A percentile compares a stretch with the other conserved stretches of the same genome.
Conservation (phyloP, 805 yeast species). For the Zygosaccharomyces lentus region DNA sequence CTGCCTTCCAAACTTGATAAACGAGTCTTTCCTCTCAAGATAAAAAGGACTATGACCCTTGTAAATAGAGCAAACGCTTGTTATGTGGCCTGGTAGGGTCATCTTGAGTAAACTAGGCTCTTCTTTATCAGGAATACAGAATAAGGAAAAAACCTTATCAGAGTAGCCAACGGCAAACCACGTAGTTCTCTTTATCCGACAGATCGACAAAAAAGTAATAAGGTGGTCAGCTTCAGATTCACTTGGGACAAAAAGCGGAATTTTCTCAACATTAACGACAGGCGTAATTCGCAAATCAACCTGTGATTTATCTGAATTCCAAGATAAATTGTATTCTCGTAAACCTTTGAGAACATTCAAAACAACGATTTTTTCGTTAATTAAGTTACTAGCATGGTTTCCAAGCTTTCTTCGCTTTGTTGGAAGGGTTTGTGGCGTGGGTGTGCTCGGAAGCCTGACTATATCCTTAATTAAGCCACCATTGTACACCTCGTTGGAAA, state of each 20-base stretch:
- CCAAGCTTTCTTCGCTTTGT: not conserved
- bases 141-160: slow-evolving; percentile 4
- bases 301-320: not conserved
- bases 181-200: not conserved
- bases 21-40: not conserved
- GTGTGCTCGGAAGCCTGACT: not conserved
- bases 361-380: slow-evolving; percentile 4
- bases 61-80: slow-evolving; percentile 3
- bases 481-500: slow-evolving; percentile 21
- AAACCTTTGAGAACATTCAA: slow-evolving; percentile 19
- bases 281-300: not conserved
- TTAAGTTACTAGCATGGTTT: not conserved
- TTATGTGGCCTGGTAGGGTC: slow-evolving; percentile 13
- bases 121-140: not conserved
- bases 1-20: not conserved
- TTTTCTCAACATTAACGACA: not conserved
- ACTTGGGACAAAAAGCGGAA: not conserved
- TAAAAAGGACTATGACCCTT: not conserved
- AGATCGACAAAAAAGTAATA: slow-evolving; percentile 6
- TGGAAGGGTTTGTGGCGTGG: not conserved
- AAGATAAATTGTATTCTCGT: slow-evolving; percentile 9
- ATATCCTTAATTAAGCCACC: slow-evolving; percentile 17
- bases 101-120: slow-evolving; percentile 9
- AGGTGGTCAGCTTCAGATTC: slow-evolving; percentile 1
- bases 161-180: slow-evolving; percentile 12